Evolutionary conservation across 441 rosid genomes (phyloP), one percentile per base, ranked within the genome.

Genomic region (Brassica hybrid): DNA sequence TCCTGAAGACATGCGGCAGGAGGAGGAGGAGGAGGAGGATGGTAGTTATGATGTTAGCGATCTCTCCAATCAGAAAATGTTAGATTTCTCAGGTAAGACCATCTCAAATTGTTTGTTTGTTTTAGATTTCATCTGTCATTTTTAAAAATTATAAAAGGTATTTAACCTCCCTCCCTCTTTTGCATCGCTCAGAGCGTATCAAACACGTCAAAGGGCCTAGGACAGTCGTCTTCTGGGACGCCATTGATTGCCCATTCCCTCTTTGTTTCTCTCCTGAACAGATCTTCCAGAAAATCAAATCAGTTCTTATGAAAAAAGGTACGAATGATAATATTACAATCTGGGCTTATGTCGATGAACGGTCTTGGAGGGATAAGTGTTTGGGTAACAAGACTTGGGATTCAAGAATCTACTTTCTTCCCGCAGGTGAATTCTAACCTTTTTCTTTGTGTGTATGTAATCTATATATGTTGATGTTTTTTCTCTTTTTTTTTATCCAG

Each of bases 361-460:
- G 21, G 19, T 6, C 21, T 52, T 52, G 58, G 58, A 16, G 21
- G 7, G 58, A 17, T 16, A 17, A 52, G 21, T 52, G 2, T 52
- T 10, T 16, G 21, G 10, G 58, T 52, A 16, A 52, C 21, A 52
- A 52, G 58, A 52, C 58, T 2, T 16, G 58, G 19, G 10, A 16
- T 16, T 52, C 58, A 14, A 52, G 58, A 52, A 52, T 52, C 58
- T 52, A 52, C 58, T 52, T 52, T 16, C 58, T 52, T 52, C 21
- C 21, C 58, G 58, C 19, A 52, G 57, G 57, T 50, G 52, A 45
- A 38, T 38, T 38, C 45, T 0, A 38, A 38, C 45, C 45, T 38
- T 38, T 38, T 38, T 38, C 45, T 38, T 38, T 38, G 45, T 38
- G 45, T 38, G 13, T 38, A 38, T 38, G 13, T 38, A 38, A 38